These are phyloP conservation scores for Globisporangium ultimum DNA, from an alignment of 352 stramenopile genomes.

Conservation along the genomic window DNA sequence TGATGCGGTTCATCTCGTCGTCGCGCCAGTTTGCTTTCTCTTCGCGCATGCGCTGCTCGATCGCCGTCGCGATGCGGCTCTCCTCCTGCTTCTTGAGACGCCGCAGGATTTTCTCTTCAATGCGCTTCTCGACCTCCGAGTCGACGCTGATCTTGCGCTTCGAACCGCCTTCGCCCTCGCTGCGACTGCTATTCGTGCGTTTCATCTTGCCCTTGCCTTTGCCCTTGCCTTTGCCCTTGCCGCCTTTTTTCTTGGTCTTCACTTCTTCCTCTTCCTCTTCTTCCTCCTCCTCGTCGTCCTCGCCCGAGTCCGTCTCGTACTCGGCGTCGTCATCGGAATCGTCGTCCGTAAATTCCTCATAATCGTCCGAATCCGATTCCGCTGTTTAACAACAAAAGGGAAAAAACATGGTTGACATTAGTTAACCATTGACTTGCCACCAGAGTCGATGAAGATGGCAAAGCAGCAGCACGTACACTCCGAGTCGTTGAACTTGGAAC, in stretches of 20 bases:
- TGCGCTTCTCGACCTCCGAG: constrained; percentile 75
- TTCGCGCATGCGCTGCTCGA: constrained; percentile 77
- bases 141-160: constrained; percentile 64
- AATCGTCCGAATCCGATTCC: constrained; percentile 73
- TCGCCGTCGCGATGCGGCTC: constrained; percentile 76
- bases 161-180: constrained; percentile 27
- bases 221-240: constrained; percentile 21
- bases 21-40: constrained; percentile 87
- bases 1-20: constrained; percentile 89
- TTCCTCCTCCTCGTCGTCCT: constrained; percentile 62
- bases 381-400: constrained; percentile 21
- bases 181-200: constrained; percentile 42
- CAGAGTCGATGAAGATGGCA: not conserved
- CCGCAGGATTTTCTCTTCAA: constrained; percentile 86
- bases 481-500: constrained; percentile 88
- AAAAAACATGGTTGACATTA: constrained; percentile 2
- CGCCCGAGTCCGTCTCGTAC: constrained; percentile 63
- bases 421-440: too few species aligned
- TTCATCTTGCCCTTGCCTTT: constrained; percentile 24
- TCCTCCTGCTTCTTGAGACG: constrained; percentile 88
- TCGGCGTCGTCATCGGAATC: constrained; percentile 43
- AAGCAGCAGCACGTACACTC: constrained; percentile 50
- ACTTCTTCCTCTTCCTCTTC: constrained; percentile 45
- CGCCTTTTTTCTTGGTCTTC: constrained; percentile 57
- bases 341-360: constrained; percentile 48